Evolutionary conservation across 257 asterid genomes (phyloP).

Genomic region (Verbena officinalis): DNA sequence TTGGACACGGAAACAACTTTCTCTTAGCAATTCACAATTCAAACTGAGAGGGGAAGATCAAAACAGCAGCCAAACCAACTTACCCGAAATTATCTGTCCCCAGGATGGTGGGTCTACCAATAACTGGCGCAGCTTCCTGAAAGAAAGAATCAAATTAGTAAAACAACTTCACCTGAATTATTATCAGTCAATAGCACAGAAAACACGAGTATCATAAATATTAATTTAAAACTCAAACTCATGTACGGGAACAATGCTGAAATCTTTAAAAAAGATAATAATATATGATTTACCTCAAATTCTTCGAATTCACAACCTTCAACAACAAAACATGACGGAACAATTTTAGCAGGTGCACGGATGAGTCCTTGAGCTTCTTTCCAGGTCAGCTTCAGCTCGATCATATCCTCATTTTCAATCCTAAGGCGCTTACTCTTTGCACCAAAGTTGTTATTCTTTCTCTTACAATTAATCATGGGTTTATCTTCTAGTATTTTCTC

Average conservation of each 20-base stretch:
- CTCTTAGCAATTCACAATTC: constrained; percentile 33
- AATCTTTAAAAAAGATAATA: neutral
- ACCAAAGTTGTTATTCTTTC: constrained; percentile 61
- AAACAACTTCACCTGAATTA: neutral
- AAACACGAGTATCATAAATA: constrained; percentile 7
- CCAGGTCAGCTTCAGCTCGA: constrained; percentile 80
- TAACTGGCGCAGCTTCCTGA: constrained; percentile 73
- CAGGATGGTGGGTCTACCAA: constrained; percentile 87
- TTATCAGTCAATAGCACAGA: constrained; percentile 23
- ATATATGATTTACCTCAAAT: constrained; percentile 69
- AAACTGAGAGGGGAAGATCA: neutral
- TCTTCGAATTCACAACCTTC: constrained; percentile 92
- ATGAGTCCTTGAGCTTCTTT: constrained; percentile 82
- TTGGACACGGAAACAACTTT: constrained; percentile 34
- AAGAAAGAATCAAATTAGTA: constrained; percentile 30
- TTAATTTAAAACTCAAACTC: constrained; percentile 14
- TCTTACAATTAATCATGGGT: constrained; percentile 47
- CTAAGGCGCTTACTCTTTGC: constrained; percentile 63
- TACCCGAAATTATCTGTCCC: constrained; percentile 73
- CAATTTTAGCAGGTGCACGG: constrained; percentile 64
- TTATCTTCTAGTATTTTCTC: constrained; percentile 51
- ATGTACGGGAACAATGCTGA: neutral
- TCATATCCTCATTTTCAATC: constrained; percentile 56
- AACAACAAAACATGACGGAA: constrained; percentile 56
- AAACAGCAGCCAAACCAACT: constrained; percentile 28